phyloP scores from a whole-genome alignment of 2,329 filamentous ascomycete genomes.

The Paraconiothyrium sp. region DNA sequence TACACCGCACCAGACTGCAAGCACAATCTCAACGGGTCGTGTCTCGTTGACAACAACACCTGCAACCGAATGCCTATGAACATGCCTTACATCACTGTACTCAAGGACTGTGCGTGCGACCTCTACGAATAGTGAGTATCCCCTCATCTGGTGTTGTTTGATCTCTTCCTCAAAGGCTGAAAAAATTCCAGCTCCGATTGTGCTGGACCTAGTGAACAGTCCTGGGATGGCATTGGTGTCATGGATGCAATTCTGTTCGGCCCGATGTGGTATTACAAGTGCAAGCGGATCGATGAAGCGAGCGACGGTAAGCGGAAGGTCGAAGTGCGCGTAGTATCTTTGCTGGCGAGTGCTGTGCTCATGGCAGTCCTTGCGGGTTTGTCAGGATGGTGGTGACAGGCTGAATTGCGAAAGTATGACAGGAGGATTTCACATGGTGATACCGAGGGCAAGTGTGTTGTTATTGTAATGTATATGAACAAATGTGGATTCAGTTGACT shows the following conservation, averaged over 20 bases:
- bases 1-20: not conserved
- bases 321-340: not conserved
- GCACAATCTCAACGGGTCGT: not conserved
- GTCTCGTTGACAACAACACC: not conserved
- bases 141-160: not conserved
- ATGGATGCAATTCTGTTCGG: not conserved
- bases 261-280: constrained; percentile 1
- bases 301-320: not conserved
- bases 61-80: not conserved
- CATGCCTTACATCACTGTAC: not conserved
- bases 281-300: not conserved
- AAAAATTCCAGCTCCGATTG: not conserved
- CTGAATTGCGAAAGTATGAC: not conserved
- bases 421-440: not conserved
- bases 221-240: not conserved
- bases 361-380: not conserved
- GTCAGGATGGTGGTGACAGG: too few species aligned
- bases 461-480: too few species aligned
- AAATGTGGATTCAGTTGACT: too few species aligned
- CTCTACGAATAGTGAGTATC: not conserved
- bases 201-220: not conserved
- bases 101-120: not conserved
- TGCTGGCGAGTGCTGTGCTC: not conserved
- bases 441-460: too few species aligned
- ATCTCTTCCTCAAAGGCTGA: not conserved